Percentiles rank a stretch among this genome's conserved stretches.
These are phyloP conservation scores for Pythium utonaiense DNA, from an alignment of 352 stramenopile species.

Conservation along the genomic window DNA sequence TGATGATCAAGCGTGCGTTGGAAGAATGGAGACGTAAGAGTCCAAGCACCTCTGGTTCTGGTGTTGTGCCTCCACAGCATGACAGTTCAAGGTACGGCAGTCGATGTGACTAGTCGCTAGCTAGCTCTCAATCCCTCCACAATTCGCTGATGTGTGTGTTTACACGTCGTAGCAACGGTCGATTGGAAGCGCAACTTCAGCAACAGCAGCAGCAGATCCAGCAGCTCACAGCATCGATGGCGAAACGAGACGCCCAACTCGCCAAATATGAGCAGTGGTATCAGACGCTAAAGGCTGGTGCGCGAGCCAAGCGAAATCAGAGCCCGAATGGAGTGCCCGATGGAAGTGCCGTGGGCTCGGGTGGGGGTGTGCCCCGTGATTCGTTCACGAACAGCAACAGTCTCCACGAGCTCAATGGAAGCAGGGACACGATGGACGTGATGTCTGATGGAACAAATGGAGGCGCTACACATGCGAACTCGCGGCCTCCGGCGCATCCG, in stretches of 20 bases:
- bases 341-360: neutral
- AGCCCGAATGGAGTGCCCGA: constrained; percentile 23
- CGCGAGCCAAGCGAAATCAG: constrained; percentile 76
- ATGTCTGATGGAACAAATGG: constrained; percentile 12
- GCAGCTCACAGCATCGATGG: constrained; percentile 47
- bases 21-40: constrained; percentile 80
- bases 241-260: constrained; percentile 60
- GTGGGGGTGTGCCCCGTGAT: constrained; percentile 27
- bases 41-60: neutral
- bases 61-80: neutral
- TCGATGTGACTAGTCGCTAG: too few relatives aligned
- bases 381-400: constrained; percentile 73
- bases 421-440: neutral
- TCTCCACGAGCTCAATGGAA: constrained; percentile 37
- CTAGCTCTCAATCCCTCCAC: too few relatives aligned
- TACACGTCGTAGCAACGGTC: constrained; percentile 23
- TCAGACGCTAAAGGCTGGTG: constrained; percentile 76
- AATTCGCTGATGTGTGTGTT: too few relatives aligned
- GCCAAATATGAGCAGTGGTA: constrained; percentile 88
- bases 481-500: constrained; percentile 50
- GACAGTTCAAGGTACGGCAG: neutral
- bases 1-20: constrained; percentile 89
- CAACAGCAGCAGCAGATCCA: constrained; percentile 56
- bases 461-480: constrained; percentile 21
- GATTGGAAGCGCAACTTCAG: constrained; percentile 36